Conservation (phyloP, 164 flowering plant species). For the Annona cherimola region DNA sequence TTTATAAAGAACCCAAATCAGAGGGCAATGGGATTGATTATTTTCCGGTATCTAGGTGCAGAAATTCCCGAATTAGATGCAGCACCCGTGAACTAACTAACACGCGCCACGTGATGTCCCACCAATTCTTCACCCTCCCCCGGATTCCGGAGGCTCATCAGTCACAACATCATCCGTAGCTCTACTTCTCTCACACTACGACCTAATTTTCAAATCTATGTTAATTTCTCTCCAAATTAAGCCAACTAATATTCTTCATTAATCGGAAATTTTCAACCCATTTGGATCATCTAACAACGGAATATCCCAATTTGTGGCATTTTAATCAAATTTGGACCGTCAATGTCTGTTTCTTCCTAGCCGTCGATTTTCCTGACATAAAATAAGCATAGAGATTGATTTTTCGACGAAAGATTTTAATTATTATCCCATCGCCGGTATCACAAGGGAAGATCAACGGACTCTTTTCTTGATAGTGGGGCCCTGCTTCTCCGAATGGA, state of each 20-base stretch:
- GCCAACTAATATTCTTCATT: too few species aligned
- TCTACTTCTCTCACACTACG: neutral
- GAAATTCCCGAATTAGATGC: neutral
- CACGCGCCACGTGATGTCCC: slow-evolving; percentile 32
- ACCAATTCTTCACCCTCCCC: neutral
- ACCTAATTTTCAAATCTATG: too few species aligned
- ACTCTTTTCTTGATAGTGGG: neutral
- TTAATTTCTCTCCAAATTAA: too few species aligned
- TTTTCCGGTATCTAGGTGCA: neutral
- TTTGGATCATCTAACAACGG: too few species aligned
- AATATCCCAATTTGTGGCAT: too few species aligned
- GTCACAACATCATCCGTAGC: neutral
- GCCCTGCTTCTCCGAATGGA: neutral
- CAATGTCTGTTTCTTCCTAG: too few species aligned
- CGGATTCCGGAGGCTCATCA: too few species aligned
- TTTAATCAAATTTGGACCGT: neutral
- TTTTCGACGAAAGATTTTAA: neutral
- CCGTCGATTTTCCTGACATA: neutral
- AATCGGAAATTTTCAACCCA: too few species aligned
- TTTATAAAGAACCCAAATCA: too few species aligned
- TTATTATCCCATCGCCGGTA: neutral
- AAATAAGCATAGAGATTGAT: neutral
- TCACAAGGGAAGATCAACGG: neutral
- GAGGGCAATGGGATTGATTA: too few species aligned
- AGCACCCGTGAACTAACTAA: slow-evolving; percentile 17